Base-by-base conservation (phyloP, 2,329 filamentous ascomycete genomes). In the Phyllosticta capitalensis region DNA sequence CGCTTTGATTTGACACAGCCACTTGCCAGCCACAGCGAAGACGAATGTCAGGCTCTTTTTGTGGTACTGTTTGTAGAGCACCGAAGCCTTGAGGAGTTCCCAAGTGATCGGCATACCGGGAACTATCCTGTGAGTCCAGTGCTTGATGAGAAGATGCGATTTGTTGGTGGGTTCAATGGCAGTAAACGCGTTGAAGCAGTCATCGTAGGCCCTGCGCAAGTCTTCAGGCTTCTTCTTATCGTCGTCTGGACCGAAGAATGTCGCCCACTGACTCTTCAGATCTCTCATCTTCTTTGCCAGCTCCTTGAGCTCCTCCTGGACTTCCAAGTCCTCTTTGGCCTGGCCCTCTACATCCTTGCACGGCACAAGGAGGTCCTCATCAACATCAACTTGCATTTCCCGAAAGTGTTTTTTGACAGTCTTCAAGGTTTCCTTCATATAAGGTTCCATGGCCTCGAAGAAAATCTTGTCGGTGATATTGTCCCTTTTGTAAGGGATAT, bases 381-480 rank as follows among this genome's bases (percentile, higher is more conserved):
- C 64, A 5, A 64, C 62, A 14, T 69, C 66, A 24, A 64, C 68
- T 2, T 21, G 54, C 12, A 58, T 62, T 1, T 67, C 63, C 0
- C 68, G 57, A 6, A 76, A 60, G 5, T 45, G 52, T 0, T 67
- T 54, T 3, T 68, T 58, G 10, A 78, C 66, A 1, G 61, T 56
- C 0, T 58, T 54, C 9, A 71, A 61, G 0, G 71, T 71, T 17
- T 68, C 65, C 0, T 67, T 61, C n/a, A 75, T 69, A 21, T 73
- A 72, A 1, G 59, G 69, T 12, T 77, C 69, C 0, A 83, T 79
- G 1, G 84, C 73, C 0, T 69, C 63, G 19, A 84, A 86, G 63
- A 81, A 84, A 7, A 90, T 72, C 45, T 79, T 76, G 66, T 90
- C 87, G 5, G 87, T 76, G 3, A 89, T 81, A 59, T 88, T 82